Evolutionary conservation across 257 asterid species (phyloP), one percentile per base, ranked within the genome.

Genomic region (Vinca minor): DNA sequence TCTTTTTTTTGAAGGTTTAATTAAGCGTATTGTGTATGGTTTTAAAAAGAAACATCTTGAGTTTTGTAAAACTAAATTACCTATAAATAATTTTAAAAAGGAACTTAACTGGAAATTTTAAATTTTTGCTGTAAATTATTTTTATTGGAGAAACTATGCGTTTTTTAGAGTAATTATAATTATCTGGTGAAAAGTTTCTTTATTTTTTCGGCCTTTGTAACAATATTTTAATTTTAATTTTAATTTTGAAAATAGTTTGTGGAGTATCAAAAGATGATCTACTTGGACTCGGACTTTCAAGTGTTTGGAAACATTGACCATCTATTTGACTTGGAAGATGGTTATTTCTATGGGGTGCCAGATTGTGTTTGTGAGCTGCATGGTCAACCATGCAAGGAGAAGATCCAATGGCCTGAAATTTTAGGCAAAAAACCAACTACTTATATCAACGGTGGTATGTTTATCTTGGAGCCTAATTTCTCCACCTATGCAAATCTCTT

Each of bases 381-480:
- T 52, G 71, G 65, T 7, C 46, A 66, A 63, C 45, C 31, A 3
- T 59, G 69, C 31, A 41, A 59, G 1, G 66, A 54, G 62, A 63
- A 14, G 35, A 46, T 69, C 12, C 67, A 45, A 10, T 74, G 79
- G 79, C 79, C 79, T 1, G 42, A 61, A 10, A 64, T 35, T 20
- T 46, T 74, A 57, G 79, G 79, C 8, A 20, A 69, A 8, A 55
- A 57, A 46, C 75, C 78, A 0, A 18, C 69, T 28, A 9, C 66
- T 10, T 64, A 65, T 47, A 53, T 74, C 69, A 74, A 74, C 17
- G 79, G 72, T 41, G 79, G 79, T 55, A 70, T 65, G 72, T 65
- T 64, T 61, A 59, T 74, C 38, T 65, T 64, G 50, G 61, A 74
- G 59, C 79, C 79, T 15, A 50, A 35, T 39, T 48, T 53, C 2